phyloP scores from a whole-genome alignment of 2,329 filamentous ascomycete genomes.

The Penicillium sp. region DNA sequence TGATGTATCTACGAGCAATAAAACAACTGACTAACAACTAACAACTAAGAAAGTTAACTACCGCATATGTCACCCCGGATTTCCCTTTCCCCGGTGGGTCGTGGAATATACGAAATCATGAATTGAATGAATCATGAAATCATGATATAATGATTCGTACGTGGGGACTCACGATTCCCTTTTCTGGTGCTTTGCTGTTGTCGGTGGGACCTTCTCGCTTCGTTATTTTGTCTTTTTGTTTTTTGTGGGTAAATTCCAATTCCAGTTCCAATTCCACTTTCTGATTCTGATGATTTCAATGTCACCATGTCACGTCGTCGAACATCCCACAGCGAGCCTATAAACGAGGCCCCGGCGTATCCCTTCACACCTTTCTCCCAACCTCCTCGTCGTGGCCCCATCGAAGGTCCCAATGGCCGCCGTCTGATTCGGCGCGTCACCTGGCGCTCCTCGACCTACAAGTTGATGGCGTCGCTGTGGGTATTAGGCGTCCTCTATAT shows the following conservation, averaged over 20 bases:
- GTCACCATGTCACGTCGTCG: slow-evolving; percentile 36
- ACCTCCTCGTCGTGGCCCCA: slow-evolving; percentile 32
- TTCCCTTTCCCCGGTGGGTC: slow-evolving; percentile 24
- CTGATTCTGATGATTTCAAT: background rate
- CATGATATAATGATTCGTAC: too few relatives aligned
- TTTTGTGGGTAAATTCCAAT: background rate
- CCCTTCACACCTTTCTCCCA: slow-evolving; percentile 27
- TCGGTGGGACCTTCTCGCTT: slow-evolving; percentile 10
- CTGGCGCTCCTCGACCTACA: slow-evolving; percentile 42
- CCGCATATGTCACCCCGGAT: slow-evolving; percentile 18
- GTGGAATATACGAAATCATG: background rate
- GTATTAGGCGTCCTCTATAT: slow-evolving; percentile 39
- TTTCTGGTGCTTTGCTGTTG: slow-evolving; percentile 10
- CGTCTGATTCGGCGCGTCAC: slow-evolving; percentile 39
- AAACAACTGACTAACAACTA: too few relatives aligned
- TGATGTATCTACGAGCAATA: too few relatives aligned
- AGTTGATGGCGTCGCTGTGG: slow-evolving; percentile 39
- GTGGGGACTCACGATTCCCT: slow-evolving; percentile 12
- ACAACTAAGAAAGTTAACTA: background rate
- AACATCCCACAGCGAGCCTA: slow-evolving; percentile 34
- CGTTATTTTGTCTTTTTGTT: background rate
- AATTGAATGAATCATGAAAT: too few relatives aligned
- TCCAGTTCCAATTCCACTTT: background rate
- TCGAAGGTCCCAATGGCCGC: slow-evolving; percentile 39
- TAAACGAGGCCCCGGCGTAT: slow-evolving; percentile 35